Conservation (phyloP, 805 yeast genomes). For the Candida oleophila region DNA sequence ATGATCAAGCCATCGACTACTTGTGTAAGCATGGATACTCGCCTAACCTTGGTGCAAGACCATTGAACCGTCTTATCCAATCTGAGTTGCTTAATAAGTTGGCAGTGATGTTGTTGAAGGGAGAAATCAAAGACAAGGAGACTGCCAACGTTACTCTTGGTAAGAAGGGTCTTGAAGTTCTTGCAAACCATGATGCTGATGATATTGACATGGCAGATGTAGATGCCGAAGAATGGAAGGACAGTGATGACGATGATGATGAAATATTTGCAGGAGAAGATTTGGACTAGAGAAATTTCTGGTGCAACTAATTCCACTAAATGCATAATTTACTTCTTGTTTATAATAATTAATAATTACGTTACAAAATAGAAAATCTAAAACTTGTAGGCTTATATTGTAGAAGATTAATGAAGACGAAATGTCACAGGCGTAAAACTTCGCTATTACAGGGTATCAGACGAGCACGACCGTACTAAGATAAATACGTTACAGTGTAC, state of each 20-base stretch:
- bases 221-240: constrained; percentile 60
- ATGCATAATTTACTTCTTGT: neutral
- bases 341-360: neutral
- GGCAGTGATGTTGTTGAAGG: constrained; percentile 85
- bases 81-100: constrained; percentile 80
- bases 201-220: constrained; percentile 52
- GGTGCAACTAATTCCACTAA: neutral
- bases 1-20: constrained; percentile 75
- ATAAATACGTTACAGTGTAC: too few relatives aligned
- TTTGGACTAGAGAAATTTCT: neutral
- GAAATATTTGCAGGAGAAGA: constrained; percentile 21
- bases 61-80: constrained; percentile 90
- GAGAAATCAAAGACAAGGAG: constrained; percentile 87
- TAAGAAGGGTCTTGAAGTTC: constrained; percentile 68
- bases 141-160: constrained; percentile 62
- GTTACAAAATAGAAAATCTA: neutral
- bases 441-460: too few relatives aligned
- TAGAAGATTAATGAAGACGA: too few relatives aligned
- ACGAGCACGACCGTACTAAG: too few relatives aligned
- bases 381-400: neutral
- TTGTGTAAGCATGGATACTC: constrained; percentile 87
- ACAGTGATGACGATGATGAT: constrained; percentile 58
- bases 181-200: constrained; percentile 78
- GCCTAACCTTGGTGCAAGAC: constrained; percentile 94
- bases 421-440: too few relatives aligned